These are phyloP conservation scores for Boletus speciosus DNA, from an alignment of 768 basidiomycete genomes.

Conservation along the genomic window DNA sequence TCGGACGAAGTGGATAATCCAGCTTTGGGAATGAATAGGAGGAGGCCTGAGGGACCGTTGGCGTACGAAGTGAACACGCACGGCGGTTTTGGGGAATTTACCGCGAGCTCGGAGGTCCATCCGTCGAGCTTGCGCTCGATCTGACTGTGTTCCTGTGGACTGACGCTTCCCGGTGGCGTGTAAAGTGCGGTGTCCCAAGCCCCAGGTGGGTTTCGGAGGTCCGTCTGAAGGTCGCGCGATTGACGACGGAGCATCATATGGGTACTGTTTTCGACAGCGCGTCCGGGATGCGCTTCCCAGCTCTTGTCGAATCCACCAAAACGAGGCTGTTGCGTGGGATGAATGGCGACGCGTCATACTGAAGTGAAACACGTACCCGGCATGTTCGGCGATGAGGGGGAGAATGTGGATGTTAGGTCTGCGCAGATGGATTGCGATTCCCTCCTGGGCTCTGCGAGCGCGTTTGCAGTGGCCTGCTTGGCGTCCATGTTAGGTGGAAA, in stretches of 20 bases:
- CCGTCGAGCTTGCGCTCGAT: slow-evolving; percentile 61
- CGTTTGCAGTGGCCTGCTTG: slow-evolving; percentile 13
- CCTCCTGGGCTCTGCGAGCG: slow-evolving; percentile 53
- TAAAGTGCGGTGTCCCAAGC: slow-evolving; percentile 63
- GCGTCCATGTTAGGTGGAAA: neutral
- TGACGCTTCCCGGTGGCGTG: slow-evolving; percentile 67
- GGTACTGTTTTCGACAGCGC: slow-evolving; percentile 92
- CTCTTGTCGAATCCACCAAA: slow-evolving; percentile 87
- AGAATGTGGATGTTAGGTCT: slow-evolving; percentile 83
- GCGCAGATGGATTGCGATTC: slow-evolving; percentile 74
- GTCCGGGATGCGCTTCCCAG: slow-evolving; percentile 93
- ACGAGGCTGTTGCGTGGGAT: slow-evolving; percentile 50
- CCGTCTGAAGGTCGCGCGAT: slow-evolving; percentile 47
- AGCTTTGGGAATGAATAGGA: slow-evolving; percentile 66
- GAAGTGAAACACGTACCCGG: slow-evolving; percentile 48
- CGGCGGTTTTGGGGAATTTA: slow-evolving; percentile 23
- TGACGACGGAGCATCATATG: slow-evolving; percentile 91
- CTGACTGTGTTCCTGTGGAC: slow-evolving; percentile 73
- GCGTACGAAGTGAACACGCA: neutral
- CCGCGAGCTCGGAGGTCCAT: slow-evolving; percentile 71
- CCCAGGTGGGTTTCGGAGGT: slow-evolving; percentile 1
- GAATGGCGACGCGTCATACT: neutral
- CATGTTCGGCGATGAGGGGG: slow-evolving; percentile 45
- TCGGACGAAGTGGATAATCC: slow-evolving; percentile 65
- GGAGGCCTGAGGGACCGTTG: slow-evolving; percentile 47